phyloP scores from a whole-genome alignment of 2,329 filamentous ascomycete species.

The Talaromyces sp. region DNA sequence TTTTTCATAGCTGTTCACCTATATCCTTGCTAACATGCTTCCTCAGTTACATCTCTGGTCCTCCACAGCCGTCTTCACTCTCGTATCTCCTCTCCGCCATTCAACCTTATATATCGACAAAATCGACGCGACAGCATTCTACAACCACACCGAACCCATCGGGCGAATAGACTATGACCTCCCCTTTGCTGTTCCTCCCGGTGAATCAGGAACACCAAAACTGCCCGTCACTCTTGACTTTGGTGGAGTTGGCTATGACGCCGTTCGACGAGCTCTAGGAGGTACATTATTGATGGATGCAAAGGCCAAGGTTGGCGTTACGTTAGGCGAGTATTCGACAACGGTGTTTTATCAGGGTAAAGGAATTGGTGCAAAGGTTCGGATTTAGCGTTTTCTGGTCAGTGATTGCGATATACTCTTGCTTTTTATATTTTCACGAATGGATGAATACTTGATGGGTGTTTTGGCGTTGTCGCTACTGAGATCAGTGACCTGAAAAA shows the following conservation, averaged over 20 bases:
- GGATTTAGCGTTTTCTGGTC: conserved; percentile 23
- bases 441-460: neutral
- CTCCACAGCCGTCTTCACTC: conserved; percentile 79
- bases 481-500: neutral
- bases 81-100: conserved; percentile 73
- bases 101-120: conserved; percentile 74
- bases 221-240: conserved; percentile 80
- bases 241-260: conserved; percentile 77
- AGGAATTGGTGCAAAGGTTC: conserved; percentile 67
- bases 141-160: conserved; percentile 74
- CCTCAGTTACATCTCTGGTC: conserved; percentile 71
- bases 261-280: conserved; percentile 74
- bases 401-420: neutral
- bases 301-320: conserved; percentile 70
- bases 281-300: conserved; percentile 77
- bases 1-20: conserved; percentile 21
- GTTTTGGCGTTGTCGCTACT: conserved; percentile 1
- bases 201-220: conserved; percentile 67
- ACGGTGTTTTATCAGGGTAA: conserved; percentile 67
- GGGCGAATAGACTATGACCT: conserved; percentile 73
- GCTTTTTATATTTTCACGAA: neutral
- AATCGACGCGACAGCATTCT: conserved; percentile 81
- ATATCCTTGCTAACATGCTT: conserved; percentile 21
- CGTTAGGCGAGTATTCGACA: conserved; percentile 73
- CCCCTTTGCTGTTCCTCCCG: conserved; percentile 75